Evolutionary conservation across 2,329 filamentous ascomycete species (phyloP).

Genomic region (Cladosporium sp.): DNA sequence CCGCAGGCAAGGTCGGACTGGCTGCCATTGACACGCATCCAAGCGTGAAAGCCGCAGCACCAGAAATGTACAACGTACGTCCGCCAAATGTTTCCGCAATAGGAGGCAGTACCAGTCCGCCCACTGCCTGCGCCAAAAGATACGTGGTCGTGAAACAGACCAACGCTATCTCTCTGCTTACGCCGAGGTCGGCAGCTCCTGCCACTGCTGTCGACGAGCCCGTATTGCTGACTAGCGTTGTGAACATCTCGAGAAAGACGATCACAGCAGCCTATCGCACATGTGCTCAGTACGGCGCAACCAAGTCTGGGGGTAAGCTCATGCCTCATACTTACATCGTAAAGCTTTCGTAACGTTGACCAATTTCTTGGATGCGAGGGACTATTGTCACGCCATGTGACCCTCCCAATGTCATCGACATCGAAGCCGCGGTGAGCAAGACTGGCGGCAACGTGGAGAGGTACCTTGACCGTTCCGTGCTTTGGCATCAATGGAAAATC

Average conservation of each 20-base stretch:
- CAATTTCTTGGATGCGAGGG: conserved; percentile 17
- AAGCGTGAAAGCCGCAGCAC: conserved; percentile 28
- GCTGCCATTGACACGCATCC: conserved; percentile 36
- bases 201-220: conserved; percentile 15
- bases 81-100: conserved; percentile 37
- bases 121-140: conserved; percentile 35
- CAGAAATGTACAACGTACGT: conserved; percentile 31
- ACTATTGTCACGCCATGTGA: conserved; percentile 4
- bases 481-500: neutral
- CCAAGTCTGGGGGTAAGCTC: neutral
- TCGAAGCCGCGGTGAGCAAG: neutral
- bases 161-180: conserved; percentile 5
- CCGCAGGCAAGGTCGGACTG: conserved; percentile 32
- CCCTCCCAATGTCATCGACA: neutral
- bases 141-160: conserved; percentile 22
- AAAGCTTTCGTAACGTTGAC: conserved; percentile 13
- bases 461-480: neutral
- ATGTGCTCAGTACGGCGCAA: neutral
- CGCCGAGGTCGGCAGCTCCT: conserved; percentile 3
- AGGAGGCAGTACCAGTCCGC: conserved; percentile 35
- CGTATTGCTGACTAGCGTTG: conserved; percentile 20
- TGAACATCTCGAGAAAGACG: conserved; percentile 19
- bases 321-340: conserved; percentile 8
- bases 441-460: neutral
- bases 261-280: conserved; percentile 10